Conservation (phyloP, 78 protist species). For the Guillardia theta region DNA sequence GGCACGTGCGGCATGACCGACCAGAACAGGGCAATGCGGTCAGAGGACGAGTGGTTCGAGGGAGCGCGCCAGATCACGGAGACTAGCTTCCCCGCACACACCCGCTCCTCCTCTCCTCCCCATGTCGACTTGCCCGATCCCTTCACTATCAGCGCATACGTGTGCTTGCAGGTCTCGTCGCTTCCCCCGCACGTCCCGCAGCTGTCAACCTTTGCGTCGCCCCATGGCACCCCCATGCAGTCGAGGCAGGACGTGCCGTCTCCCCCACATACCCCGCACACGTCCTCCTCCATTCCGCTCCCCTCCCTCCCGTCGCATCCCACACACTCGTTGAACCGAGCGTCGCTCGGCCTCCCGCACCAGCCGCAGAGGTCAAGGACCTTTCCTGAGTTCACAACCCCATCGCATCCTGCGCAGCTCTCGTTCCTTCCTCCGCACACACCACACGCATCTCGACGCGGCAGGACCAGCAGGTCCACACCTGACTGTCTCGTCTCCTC, state of each 20-base stretch:
- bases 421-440: constrained; percentile 63
- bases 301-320: constrained; percentile 73
- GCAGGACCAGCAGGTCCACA: no score
- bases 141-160: constrained; percentile 52
- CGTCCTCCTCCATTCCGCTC: background rate
- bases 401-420: constrained; percentile 73
- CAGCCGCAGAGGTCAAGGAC: constrained; percentile 62
- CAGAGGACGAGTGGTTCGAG: background rate
- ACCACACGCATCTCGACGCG: constrained; percentile 70
- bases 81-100: constrained; percentile 52
- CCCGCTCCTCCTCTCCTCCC: constrained; percentile 50
- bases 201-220: background rate
- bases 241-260: background rate
- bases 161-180: constrained; percentile 46
- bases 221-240: background rate
- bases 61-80: background rate
- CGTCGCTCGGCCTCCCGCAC: constrained; percentile 57
- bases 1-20: background rate
- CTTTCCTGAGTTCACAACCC: constrained; percentile 50
- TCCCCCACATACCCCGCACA: constrained; percentile 15
- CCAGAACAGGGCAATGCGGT: background rate
- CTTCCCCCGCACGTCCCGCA: constrained; percentile 20
- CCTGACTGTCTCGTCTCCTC: no score
- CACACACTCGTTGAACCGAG: constrained; percentile 6
- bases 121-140: background rate